Conservation (phyloP, 2,329 filamentous ascomycete species). For the Cryphonectria naterciae region DNA sequence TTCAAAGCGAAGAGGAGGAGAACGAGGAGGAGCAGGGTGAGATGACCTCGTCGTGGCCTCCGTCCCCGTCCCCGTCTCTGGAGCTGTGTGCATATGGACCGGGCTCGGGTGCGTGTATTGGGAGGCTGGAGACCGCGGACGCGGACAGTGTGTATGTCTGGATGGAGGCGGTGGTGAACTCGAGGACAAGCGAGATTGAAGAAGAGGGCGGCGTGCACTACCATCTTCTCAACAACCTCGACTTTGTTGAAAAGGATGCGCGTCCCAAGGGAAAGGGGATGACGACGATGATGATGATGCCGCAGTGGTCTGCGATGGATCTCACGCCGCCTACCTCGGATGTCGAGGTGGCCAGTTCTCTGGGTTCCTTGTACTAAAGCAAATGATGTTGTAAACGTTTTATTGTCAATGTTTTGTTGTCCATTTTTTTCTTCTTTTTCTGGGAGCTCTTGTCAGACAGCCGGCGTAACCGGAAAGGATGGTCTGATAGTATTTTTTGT, state of each 20-base stretch:
- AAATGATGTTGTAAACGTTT: background rate
- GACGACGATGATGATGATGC: background rate
- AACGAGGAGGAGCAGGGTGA: background rate
- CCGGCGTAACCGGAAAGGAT: background rate
- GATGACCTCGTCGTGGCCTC: no score
- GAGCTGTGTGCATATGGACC: background rate
- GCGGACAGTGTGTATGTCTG: background rate
- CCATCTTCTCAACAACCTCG: background rate
- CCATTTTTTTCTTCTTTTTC: background rate
- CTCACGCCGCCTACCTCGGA: slow-evolving; percentile 9
- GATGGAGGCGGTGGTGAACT: slow-evolving; percentile 11
- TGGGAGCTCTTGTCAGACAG: background rate
- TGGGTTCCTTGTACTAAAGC: slow-evolving; percentile 10
- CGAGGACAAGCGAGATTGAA: slow-evolving; percentile 4
- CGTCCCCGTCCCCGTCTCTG: background rate
- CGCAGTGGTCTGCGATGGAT: slow-evolving; percentile 6
- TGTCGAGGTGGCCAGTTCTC: slow-evolving; percentile 11
- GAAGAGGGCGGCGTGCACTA: background rate
- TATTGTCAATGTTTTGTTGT: background rate
- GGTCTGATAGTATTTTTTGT: background rate
- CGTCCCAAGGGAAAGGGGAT: background rate
- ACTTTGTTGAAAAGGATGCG: background rate
- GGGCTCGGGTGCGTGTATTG: slow-evolving; percentile 5
- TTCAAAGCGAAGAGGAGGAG: background rate
- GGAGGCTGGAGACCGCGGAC: slow-evolving; percentile 1